A percentile compares a stretch with the other conserved stretches of the same genome.
Evolutionary conservation across 768 basidiomycete species (phyloP).

Genomic region (Hygrocybe punicea): DNA sequence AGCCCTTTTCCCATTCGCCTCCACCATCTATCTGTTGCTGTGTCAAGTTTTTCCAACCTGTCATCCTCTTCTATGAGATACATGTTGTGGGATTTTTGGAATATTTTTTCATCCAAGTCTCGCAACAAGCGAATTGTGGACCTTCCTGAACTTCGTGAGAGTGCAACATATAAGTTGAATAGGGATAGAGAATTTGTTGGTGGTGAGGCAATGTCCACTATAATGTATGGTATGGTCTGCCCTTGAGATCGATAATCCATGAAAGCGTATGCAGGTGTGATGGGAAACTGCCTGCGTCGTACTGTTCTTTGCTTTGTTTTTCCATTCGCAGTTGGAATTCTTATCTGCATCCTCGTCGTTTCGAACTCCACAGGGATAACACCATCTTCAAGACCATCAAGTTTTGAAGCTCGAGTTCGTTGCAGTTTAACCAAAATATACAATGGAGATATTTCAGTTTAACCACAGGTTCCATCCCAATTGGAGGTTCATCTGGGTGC

Average conservation of each 20-base stretch:
- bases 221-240: slow-evolving; percentile 33
- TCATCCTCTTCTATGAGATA: too few relatives aligned
- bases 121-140: slow-evolving; percentile 28
- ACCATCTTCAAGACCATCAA: slow-evolving; percentile 25
- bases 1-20: too few relatives aligned
- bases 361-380: slow-evolving; percentile 24
- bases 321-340: background rate
- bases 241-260: slow-evolving; percentile 43
- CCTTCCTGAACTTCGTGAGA: slow-evolving; percentile 32
- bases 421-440: slow-evolving; percentile 32
- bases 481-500: slow-evolving; percentile 26
- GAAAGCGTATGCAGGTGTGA: slow-evolving; percentile 39
- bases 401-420: slow-evolving; percentile 9
- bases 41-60: too few relatives aligned
- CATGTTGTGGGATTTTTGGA: background rate
- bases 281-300: slow-evolving; percentile 26
- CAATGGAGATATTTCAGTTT: slow-evolving; percentile 31
- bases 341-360: slow-evolving; percentile 5
- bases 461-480: background rate
- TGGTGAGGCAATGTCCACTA: slow-evolving; percentile 36
- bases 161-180: slow-evolving; percentile 34
- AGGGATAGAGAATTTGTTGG: slow-evolving; percentile 23
- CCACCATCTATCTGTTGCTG: too few relatives aligned
- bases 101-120: slow-evolving; percentile 22
- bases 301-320: slow-evolving; percentile 9